Evolutionary conservation across 192 early-diverging fungal species (phyloP).

Genomic region (Backusella australiensis): DNA sequence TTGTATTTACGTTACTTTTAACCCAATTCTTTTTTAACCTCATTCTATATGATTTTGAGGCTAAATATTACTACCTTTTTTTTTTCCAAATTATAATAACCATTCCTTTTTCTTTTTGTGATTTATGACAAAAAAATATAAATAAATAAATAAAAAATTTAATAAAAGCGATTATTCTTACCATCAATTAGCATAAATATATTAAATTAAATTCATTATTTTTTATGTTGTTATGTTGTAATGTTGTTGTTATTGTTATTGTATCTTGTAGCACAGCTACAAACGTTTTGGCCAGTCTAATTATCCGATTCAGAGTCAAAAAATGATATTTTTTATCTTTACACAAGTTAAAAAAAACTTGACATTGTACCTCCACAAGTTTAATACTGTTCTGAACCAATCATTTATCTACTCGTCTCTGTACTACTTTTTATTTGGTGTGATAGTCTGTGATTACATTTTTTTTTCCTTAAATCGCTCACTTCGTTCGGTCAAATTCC

Average conservation of each 20-base stretch:
- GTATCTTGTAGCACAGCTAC: neutral
- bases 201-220: neutral
- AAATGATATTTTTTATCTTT: neutral
- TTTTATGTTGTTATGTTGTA: neutral
- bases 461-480: neutral
- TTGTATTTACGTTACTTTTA: neutral
- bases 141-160: neutral
- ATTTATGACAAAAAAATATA: neutral
- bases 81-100: neutral
- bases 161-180: neutral
- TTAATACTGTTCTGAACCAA: neutral
- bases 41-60: neutral
- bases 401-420: neutral
- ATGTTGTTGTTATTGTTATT: neutral
- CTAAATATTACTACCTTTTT: neutral
- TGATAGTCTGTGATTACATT: neutral
- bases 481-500: neutral
- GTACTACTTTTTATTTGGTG: neutral
- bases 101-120: neutral
- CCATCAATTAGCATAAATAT: neutral
- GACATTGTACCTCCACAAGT: neutral
- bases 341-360: neutral
- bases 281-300: conserved; percentile 1
- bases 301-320: neutral
- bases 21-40: neutral